These are phyloP conservation scores for Acanthamoeba castellanii DNA, from an alignment of 208 protist species.

Conservation along the genomic window DNA sequence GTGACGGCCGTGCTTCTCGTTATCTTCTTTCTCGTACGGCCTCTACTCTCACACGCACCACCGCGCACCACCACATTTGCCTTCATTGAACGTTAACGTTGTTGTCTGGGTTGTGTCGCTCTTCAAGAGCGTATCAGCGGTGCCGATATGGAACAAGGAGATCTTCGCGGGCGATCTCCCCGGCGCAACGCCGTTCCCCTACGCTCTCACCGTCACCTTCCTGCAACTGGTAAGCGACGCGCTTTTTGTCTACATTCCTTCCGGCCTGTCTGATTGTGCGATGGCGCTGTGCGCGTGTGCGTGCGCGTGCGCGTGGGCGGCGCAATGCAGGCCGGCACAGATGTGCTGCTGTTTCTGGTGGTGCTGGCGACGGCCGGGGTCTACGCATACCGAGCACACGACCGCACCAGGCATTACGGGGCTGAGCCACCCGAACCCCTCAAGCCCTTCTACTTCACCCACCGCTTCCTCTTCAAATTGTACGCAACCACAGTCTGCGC, in stretches of 20 bases:
- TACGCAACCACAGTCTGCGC: background rate
- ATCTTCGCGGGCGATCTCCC: background rate
- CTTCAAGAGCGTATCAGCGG: background rate
- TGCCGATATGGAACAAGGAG: conserved; percentile 51
- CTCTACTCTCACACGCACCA: too few relatives aligned
- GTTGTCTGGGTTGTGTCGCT: background rate
- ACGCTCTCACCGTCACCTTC: conserved; percentile 48
- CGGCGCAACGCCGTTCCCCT: conserved; percentile 3
- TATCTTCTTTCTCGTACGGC: background rate
- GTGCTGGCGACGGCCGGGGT: background rate
- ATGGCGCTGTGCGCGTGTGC: too few relatives aligned
- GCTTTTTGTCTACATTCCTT: background rate
- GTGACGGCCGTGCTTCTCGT: background rate
- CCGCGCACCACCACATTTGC: too few relatives aligned
- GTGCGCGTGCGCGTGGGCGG: background rate
- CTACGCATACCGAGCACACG: background rate
- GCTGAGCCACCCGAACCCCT: background rate
- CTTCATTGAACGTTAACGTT: background rate
- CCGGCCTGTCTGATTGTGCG: too few relatives aligned
- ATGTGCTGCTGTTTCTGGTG: background rate
- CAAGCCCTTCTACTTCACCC: conserved; percentile 51
- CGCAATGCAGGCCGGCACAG: background rate
- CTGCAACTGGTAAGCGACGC: background rate
- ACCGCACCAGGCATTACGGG: background rate
- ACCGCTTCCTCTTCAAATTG: conserved; percentile 40